Evolutionary conservation across 2,329 filamentous ascomycete species (phyloP).

Genomic region (Stachybotrys echinatus): DNA sequence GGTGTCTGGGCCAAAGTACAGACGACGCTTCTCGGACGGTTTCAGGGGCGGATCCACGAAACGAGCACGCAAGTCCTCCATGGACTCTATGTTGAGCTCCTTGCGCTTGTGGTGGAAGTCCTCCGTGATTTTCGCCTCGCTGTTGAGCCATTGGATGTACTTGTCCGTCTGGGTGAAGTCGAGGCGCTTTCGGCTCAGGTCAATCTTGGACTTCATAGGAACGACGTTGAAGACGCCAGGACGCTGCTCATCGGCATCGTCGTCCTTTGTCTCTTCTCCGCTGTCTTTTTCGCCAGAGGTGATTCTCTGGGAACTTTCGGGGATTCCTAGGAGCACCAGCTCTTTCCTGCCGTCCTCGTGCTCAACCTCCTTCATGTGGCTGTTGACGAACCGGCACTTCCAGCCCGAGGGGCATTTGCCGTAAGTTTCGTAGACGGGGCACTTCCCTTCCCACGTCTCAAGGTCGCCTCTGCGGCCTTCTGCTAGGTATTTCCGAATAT

Average conservation of each 20-base stretch:
- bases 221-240: slow-evolving; percentile 74
- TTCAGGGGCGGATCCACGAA: slow-evolving; percentile 84
- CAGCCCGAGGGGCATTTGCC: slow-evolving; percentile 80
- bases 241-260: slow-evolving; percentile 45
- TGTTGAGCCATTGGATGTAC: slow-evolving; percentile 73
- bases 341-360: slow-evolving; percentile 78
- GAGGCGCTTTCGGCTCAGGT: slow-evolving; percentile 67
- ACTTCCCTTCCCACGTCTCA: slow-evolving; percentile 68
- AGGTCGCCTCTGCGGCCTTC: slow-evolving; percentile 79
- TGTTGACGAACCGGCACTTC: slow-evolving; percentile 88
- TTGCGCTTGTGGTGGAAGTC: slow-evolving; percentile 34
- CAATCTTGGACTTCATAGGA: slow-evolving; percentile 62
- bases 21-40: slow-evolving; percentile 84
- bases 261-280: slow-evolving; percentile 30
- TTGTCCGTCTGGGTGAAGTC: slow-evolving; percentile 68
- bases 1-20: slow-evolving; percentile 94
- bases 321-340: slow-evolving; percentile 59
- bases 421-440: slow-evolving; percentile 72
- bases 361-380: slow-evolving; percentile 78
- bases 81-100: slow-evolving; percentile 36
- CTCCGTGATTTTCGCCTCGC: slow-evolving; percentile 41
- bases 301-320: slow-evolving; percentile 3
- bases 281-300: slow-evolving; percentile 4
- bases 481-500: slow-evolving; percentile 78
- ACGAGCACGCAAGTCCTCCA: slow-evolving; percentile 68